Percentiles rank a stretch among this genome's conserved stretches.
Conservation (phyloP, 164 flowering plant genomes). For the Protea cynaroides region DNA sequence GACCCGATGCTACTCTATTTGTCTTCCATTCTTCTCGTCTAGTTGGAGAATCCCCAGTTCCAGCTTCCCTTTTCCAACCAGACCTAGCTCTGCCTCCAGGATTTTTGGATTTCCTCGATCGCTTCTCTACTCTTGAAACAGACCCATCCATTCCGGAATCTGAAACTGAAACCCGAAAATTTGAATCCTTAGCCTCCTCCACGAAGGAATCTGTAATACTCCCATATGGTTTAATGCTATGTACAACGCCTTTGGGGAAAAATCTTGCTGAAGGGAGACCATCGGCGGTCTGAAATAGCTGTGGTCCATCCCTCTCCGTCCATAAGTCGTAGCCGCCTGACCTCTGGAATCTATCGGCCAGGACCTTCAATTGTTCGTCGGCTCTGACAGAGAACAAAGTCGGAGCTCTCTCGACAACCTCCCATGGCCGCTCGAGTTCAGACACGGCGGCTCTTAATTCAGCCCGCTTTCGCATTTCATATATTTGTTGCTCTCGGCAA, state of each 20-base stretch:
- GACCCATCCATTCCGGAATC: not conserved
- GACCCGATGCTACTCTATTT: not conserved
- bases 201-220: slow-evolving; percentile 5
- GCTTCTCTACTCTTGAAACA: not conserved
- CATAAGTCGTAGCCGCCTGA: slow-evolving; percentile 87
- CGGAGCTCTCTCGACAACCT: slow-evolving; percentile 57
- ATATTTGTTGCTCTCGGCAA: slow-evolving; percentile 72
- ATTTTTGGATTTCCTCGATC: slow-evolving; percentile 2
- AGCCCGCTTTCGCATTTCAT: slow-evolving; percentile 87
- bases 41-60: not conserved
- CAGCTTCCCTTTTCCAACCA: not conserved
- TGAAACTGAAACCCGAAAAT: not conserved
- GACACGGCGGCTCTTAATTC: slow-evolving; percentile 78
- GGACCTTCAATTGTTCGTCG: slow-evolving; percentile 75
- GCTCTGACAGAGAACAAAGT: slow-evolving; percentile 61
- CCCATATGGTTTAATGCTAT: slow-evolving; percentile 62
- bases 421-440: slow-evolving; percentile 92
- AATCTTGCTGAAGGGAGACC: slow-evolving; percentile 64
- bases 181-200: not conserved
- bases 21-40: slow-evolving; percentile 3
- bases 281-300: slow-evolving; percentile 45
- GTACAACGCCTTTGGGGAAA: slow-evolving; percentile 88
- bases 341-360: slow-evolving; percentile 79
- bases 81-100: not conserved
- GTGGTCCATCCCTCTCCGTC: slow-evolving; percentile 81